Conservation (phyloP, 78 protist genomes). For the Tieghemostelium lacteum region DNA sequence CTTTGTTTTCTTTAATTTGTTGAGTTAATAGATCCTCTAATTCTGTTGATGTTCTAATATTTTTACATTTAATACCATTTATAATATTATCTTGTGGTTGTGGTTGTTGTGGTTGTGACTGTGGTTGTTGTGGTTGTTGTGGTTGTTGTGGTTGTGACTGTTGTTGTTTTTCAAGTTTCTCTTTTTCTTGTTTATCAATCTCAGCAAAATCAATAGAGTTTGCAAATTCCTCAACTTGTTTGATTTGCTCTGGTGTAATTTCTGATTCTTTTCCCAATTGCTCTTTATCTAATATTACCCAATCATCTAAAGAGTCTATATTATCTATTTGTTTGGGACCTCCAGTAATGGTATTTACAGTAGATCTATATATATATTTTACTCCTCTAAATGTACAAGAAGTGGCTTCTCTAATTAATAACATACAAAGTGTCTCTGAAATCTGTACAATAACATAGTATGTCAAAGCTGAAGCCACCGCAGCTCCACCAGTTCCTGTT, state of each 20-base stretch:
- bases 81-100: not conserved
- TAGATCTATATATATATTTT: constrained; percentile 42
- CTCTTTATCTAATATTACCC: constrained; percentile 18
- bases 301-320: constrained; percentile 14
- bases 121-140: not conserved
- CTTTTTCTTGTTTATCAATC: constrained; percentile 21
- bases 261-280: not conserved
- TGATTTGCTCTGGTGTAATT: not conserved
- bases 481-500: constrained; percentile 48
- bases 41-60: not conserved
- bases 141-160: constrained; percentile 7
- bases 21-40: not conserved
- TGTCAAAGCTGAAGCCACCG: constrained; percentile 28
- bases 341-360: constrained; percentile 32
- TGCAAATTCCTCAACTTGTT: not conserved
- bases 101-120: not conserved
- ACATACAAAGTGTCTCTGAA: constrained; percentile 72
- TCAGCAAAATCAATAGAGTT: not conserved
- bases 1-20: not conserved
- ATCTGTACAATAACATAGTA: constrained; percentile 64
- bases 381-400: constrained; percentile 36
- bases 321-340: not conserved
- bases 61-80: not conserved
- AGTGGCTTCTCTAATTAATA: constrained; percentile 63
- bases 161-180: constrained; percentile 4